Base-by-base conservation (phyloP, 345 rosid species). In the Populus alba region DNA sequence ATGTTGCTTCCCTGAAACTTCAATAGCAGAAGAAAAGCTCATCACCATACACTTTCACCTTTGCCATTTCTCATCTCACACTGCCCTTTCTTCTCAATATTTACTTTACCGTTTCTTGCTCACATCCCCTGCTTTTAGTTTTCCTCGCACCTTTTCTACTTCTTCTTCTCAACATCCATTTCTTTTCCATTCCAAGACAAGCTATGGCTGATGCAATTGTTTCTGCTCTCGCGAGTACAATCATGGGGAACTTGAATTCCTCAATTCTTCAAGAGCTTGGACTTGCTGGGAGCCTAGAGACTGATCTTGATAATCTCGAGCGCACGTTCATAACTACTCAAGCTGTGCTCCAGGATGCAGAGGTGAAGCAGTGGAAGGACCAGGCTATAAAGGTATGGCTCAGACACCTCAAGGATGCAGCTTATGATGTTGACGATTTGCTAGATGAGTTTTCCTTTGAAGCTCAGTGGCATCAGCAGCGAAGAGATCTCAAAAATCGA, bases 331-430 rank as follows among this genome's bases (percentile, higher is more conserved):
- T 16, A 9, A 68, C 68, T 1, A 39, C 25, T 73, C 66, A 68
- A 2, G 73, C 68, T 27, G 80, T 77, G 7, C 75, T 77, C 69
- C 59, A 6, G 3, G 80, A 77, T 39, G 80, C 75, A n/a, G 80
- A 77, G 57, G 49, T 39, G 80, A 69, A 39, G 75, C 80, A 77
- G 17, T 18, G 53, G 57, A 57, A 70, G 31, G 29, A 8, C 29
- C 13, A 25, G 8, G 39, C 67, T 15, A 22, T 70, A 10, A 57
- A 29, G 25, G 17, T 35, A 2, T 77, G 80, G 80, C 61, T 77
- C 6, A 0, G 29, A 22, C 70, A 27, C 59, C 74, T 77, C 68
- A 38, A 70, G 23, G 37, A 16, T 43, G 74, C 29, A 11, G 41
- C 68, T 57, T 77, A 76, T 37, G 79, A 76, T 31, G 79, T 65